Evolutionary conservation across 1,139 yeast species (phyloP).

Genomic region (Magnusiomyces suaveolens): DNA sequence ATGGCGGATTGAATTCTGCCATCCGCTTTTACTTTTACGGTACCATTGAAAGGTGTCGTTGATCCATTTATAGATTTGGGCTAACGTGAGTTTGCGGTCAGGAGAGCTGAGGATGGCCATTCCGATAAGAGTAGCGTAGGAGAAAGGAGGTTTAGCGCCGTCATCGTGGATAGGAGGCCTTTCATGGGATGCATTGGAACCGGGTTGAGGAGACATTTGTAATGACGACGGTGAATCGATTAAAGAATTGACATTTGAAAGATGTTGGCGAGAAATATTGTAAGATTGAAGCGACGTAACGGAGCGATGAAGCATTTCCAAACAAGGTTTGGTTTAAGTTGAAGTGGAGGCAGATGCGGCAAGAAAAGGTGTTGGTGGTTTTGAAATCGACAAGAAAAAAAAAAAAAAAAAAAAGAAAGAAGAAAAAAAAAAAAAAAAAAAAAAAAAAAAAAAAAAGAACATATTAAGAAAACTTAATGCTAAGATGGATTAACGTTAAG

Average conservation of each 20-base stretch:
- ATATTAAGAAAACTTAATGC: too few relatives aligned
- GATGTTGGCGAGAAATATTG: too few relatives aligned
- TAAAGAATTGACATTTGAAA: too few relatives aligned
- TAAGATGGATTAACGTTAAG: too few relatives aligned
- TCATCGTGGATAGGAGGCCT: conserved; percentile 40
- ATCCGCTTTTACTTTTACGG: conserved; percentile 57
- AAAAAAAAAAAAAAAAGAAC: too few relatives aligned
- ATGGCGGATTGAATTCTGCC: conserved; percentile 90
- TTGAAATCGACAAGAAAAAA: neutral
- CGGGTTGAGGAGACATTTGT: neutral
- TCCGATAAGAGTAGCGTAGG: conserved; percentile 89
- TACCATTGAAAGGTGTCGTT: conserved; percentile 78
- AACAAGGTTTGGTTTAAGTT: neutral
- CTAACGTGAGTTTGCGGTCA: conserved; percentile 66
- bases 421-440: too few relatives aligned
- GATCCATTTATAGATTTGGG: conserved; percentile 92
- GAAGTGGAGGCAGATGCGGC: neutral
- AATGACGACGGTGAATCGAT: neutral
- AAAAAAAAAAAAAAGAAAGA: neutral
- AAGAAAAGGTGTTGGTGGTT: neutral
- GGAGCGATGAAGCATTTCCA: too few relatives aligned
- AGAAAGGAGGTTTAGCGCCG: conserved; percentile 75
- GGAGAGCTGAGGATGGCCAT: conserved; percentile 86
- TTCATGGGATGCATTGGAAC: conserved; percentile 21
- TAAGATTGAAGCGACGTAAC: neutral